Evolutionary conservation across 306 rosid species (phyloP), one percentile per base, ranked within the genome.

Genomic region (Begonia masoniana): DNA sequence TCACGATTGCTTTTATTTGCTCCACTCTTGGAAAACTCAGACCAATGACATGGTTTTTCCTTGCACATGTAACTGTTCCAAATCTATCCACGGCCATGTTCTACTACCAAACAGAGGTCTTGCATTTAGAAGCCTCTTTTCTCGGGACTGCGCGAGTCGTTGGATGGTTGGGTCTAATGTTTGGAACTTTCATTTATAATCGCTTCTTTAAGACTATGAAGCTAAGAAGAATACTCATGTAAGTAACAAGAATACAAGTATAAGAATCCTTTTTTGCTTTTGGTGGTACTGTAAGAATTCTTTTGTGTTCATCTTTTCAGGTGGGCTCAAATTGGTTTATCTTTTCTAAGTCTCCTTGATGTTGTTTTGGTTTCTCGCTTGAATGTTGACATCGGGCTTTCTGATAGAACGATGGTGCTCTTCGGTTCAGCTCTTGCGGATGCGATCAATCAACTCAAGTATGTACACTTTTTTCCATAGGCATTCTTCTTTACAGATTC

Each of bases 11-110:
- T 64, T 73, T 68, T 42, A 62, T 64, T 56, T 62, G 59, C 64
- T 68, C 45, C 51, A 12, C 57, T 69, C 54, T 49, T 60, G 58
- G 65, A 64, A 68, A 73, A 51, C 42, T 61, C 73, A 86, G 95
- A 67, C 83, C 95, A 52, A 82, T 86, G 93, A 46, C 93, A 50
- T 86, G 95, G 95, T 86, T 86, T 75, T 86, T 85, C 77, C 75
- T 82, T 58, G 88, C 95, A 59, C 81, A 70, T 11, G 35, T 79
- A 24, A 69, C 88, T 2, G 64, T 82, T 62, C 95, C 95, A 15
- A 69, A 80, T 70, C 85, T 86, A 56, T 75, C 88, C 15, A 86
- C 88, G 0, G 75, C 77, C 66, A 75, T 75, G 78, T 86, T 86
- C 77, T 86, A 86, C 70, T 86, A 77, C 49, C 75, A 86, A 59